Conservation (phyloP, 768 basidiomycete species). For the Lactarius quietus region DNA sequence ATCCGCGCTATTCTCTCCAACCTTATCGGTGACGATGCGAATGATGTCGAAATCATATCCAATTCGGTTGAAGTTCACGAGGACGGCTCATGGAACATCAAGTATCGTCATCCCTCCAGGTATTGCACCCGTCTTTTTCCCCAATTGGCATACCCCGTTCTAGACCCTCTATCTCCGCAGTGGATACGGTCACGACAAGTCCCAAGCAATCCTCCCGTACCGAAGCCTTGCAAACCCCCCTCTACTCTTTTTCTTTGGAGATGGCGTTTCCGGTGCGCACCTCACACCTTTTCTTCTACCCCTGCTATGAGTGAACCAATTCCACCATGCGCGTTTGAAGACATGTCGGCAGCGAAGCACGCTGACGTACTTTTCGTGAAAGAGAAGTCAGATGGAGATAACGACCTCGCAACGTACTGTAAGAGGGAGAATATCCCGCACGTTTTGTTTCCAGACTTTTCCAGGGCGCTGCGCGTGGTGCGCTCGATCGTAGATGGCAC, state of each 20-base stretch:
- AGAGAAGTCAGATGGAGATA: conserved; percentile 68
- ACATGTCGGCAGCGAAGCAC: conserved; percentile 88
- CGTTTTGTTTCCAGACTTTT: conserved; percentile 72
- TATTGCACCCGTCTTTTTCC: conserved; percentile 31
- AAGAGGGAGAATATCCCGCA: conserved; percentile 73
- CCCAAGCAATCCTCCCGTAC: conserved; percentile 90
- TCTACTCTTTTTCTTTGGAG: conserved; percentile 93
- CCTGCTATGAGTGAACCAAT: background rate
- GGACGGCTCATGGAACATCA: conserved; percentile 74
- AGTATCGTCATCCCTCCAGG: conserved; percentile 88
- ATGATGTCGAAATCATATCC: conserved; percentile 86
- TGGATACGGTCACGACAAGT: conserved; percentile 94
- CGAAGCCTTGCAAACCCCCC: conserved; percentile 66
- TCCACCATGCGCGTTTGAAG: conserved; percentile 36
- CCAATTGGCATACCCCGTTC: background rate
- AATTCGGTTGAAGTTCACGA: conserved; percentile 73
- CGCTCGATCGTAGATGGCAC: conserved; percentile 67
- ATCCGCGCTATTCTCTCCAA: conserved; percentile 89
- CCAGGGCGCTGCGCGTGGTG: conserved; percentile 55
- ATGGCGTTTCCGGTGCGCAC: conserved; percentile 85
- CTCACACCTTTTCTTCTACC: background rate
- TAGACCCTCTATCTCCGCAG: conserved; percentile 37
- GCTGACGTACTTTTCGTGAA: conserved; percentile 97
- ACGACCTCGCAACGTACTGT: conserved; percentile 86
- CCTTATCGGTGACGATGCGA: conserved; percentile 69